Base-by-base conservation (phyloP, 257 asterid genomes). In the Echites panduratus region DNA sequence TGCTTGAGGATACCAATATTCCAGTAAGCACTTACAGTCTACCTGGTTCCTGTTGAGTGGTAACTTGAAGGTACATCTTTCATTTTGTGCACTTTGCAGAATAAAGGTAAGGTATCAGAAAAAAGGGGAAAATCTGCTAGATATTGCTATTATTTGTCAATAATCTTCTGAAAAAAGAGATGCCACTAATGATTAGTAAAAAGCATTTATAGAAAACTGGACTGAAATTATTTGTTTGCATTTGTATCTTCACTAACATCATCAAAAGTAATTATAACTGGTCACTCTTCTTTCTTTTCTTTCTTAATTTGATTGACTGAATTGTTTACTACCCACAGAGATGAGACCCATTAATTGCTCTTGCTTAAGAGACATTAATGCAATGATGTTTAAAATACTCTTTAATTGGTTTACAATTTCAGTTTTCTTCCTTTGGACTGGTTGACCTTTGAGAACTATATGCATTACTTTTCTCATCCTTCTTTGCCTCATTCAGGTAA, bases 401-500 rank as follows among this genome's bases (percentile, higher is more conserved):
- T 24, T 22, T 6, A 24, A 59, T 48, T 27, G 8, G 17, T 69
- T 54, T 70, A 38, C 17, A 17, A 38, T 43, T 63, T 43, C 48
- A 19, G 3, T 64, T 38, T 16, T 64, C 69, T 64, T 35, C 57
- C 38, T 68, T 19, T 29, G 43, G 10, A 47, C 43, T 47, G 54
- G 24, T 48, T 27, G 27, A 67, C 22, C 13, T 43, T 40, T 48
- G 13, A 27, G 1, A 45, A 52, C 57, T 19, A 40, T 29, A 13
- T 54, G 53, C 8, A 11, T 13, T 56, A 11, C 50, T 49, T 66
- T 24, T 52, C 68, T 66, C 35, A 40, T 56, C 35, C 19, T 20
- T 66, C 57, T 66, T 38, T 40, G 63, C 11, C 19, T 38, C 26
- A 14, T 85, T 76, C 95, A 87, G 92, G 76, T 71, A 59, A 69